Base-by-base conservation (phyloP, 768 basidiomycete species). In the Mycena capillaripes region DNA sequence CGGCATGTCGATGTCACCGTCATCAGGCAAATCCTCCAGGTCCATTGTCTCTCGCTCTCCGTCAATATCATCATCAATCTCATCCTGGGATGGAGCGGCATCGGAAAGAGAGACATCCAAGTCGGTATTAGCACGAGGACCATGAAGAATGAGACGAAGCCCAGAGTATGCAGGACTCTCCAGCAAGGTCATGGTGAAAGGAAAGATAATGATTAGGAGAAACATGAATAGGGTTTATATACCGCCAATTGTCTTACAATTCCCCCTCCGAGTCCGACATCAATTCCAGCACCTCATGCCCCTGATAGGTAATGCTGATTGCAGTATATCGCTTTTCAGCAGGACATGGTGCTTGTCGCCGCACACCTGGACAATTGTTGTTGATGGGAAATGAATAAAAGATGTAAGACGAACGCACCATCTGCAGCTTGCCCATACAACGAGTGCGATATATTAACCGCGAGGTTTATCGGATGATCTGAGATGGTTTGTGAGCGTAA, bases 31-130 rank as follows among this genome's bases (percentile, higher is more conserved):
- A 11, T 53, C 52, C 25, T 53, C 11, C 2, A 63, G 17, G 11
- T 53, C 40, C 19, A 69, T 7, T 4, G 59, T 69, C 14, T 69
- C 50, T 23, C 46, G 23, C 60, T 78, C 73, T 29, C 64, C 66
- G 8, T 60, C 61, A 7, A 68, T 56, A 34, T 75, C 71, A 17
- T 76, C 76, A 11, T 69, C 61, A 32, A 59, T 61, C 59, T 75
- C 74, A 38, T 56, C 59, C 30, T 67, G 59, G 8, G 36, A 52
- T 19, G 68, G 30, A 1, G 27, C 57, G 11, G 57, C 44, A 8
- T 7, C 9, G 25, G 8, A 27, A 27, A 10, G 38, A 27, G 59
- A 10, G 16, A 2, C 14, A 36, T 36, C 38, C 21, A 8, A 25
- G 21, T 34, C 27, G 21, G 62, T 38, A 4, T 16, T 29, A 0